Evolutionary conservation across 805 yeast genomes (phyloP).

Genomic region (Wickerhamomyces ciferrii): DNA sequence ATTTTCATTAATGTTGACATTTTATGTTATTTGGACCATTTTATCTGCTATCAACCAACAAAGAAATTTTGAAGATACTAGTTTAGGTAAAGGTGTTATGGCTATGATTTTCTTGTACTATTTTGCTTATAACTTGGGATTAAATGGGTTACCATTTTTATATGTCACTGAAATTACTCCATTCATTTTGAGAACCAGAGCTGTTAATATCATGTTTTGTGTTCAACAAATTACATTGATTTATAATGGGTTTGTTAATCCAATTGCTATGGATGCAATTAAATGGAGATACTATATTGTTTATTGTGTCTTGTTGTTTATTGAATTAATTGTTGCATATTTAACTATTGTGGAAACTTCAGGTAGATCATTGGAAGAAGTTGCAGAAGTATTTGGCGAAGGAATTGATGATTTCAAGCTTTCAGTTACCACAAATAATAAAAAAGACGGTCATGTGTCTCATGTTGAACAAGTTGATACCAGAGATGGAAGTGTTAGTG

Average conservation of each 20-base stretch:
- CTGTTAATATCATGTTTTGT: conserved; percentile 18
- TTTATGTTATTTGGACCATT: conserved; percentile 38
- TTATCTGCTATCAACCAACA: conserved; percentile 42
- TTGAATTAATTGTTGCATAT: conserved; percentile 22
- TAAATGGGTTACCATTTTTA: conserved; percentile 39
- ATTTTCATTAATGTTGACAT: conserved; percentile 29
- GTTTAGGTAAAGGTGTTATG: conserved; percentile 39
- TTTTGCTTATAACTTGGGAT: conserved; percentile 35
- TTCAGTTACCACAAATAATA: neutral
- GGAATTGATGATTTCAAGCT: neutral
- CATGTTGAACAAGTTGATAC: neutral
- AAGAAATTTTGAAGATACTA: conserved; percentile 33
- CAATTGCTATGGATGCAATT: conserved; percentile 30
- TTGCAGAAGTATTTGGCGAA: conserved; percentile 26
- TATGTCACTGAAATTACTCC: conserved; percentile 39
- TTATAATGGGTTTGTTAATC: conserved; percentile 28
- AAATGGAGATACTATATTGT: conserved; percentile 30
- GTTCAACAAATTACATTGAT: conserved; percentile 20
- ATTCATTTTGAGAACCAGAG: conserved; percentile 26
- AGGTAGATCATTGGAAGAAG: conserved; percentile 30
- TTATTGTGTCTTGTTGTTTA: conserved; percentile 24
- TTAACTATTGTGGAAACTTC: conserved; percentile 28
- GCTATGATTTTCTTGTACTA: conserved; percentile 47
- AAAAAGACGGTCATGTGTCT: neutral
- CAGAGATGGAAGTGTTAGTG: neutral